These are phyloP conservation scores for Dioscorea alata DNA, from an alignment of 106 monocot genomes.

Conservation along the genomic window DNA sequence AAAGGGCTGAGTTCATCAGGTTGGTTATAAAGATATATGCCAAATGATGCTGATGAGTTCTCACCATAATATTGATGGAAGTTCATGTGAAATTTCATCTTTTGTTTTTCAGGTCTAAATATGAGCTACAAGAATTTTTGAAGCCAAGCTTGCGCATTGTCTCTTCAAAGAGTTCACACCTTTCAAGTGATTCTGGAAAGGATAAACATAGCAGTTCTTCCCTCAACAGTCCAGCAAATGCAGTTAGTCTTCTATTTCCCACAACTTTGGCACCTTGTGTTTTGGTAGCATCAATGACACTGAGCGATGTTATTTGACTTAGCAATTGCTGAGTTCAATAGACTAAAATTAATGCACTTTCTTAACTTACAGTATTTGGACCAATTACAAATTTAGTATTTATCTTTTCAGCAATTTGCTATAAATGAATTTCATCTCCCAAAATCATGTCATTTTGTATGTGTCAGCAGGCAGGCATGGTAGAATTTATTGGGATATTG, in stretches of 20 bases:
- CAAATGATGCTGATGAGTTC: not conserved
- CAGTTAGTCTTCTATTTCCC: slow-evolving; percentile 20
- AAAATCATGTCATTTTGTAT: not conserved
- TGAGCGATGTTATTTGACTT: too few relatives aligned
- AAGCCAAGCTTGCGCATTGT: slow-evolving; percentile 80
- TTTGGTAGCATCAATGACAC: too few relatives aligned
- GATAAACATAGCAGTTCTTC: slow-evolving; percentile 17
- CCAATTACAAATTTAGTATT: not conserved
- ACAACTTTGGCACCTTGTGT: too few relatives aligned
- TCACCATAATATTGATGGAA: not conserved
- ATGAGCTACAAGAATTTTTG: slow-evolving; percentile 83
- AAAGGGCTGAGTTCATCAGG: slow-evolving; percentile 64
- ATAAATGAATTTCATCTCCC: not conserved
- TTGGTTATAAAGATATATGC: slow-evolving; percentile 1
- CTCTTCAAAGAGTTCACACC: slow-evolving; percentile 55
- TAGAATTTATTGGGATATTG: slow-evolving; percentile 62
- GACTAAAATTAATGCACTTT: not conserved
- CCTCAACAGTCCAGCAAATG: slow-evolving; percentile 32
- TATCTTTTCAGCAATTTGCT: not conserved
- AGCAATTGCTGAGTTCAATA: too few relatives aligned
- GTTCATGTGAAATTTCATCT: not conserved
- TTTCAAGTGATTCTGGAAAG: slow-evolving; percentile 32
- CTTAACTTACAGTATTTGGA: not conserved
- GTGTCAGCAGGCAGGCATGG: slow-evolving; percentile 32
- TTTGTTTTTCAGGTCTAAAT: slow-evolving; percentile 55